phyloP scores from a whole-genome alignment of 306 rosid species.

The Medicago truncatula region MtrunA17r5.0-ANR NC_053045.1:5956501-5957000 shows the following conservation, averaged over 20 bases:
- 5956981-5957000: constrained; percentile 42
- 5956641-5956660: neutral
- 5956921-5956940: too few relatives aligned
- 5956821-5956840: constrained; percentile 33
- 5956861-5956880: constrained; percentile 18
- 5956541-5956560: too few relatives aligned
- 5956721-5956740: too few relatives aligned
- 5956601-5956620: too few relatives aligned
- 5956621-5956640: too few relatives aligned
- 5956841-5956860: constrained; percentile 40
- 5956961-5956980: neutral
- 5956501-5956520: too few relatives aligned
- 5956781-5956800: constrained; percentile 41
- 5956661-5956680: neutral
- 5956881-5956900: neutral
- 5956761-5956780: neutral
- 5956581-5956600: too few relatives aligned
- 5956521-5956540: too few relatives aligned
- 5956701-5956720: too few relatives aligned
- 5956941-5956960: neutral
- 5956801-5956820: constrained; percentile 42
- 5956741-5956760: neutral
- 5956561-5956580: too few relatives aligned
- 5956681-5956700: too few relatives aligned
- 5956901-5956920: neutral